phyloP scores from a whole-genome alignment of 164 flowering plant genomes.

The Stephania cephalantha region DNA sequence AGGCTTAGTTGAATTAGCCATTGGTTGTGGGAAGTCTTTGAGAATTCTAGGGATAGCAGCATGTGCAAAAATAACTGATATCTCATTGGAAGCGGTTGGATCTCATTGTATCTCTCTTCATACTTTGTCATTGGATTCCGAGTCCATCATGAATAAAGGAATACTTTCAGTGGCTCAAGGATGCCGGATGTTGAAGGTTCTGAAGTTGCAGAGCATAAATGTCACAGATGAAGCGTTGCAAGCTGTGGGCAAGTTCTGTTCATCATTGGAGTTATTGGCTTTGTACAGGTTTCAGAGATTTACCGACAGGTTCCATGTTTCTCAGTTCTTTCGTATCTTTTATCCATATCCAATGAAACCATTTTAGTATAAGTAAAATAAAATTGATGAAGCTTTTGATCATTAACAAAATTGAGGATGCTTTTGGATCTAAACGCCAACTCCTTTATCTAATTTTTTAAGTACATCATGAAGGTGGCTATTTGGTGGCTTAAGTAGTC shows the following conservation, averaged over 20 bases:
- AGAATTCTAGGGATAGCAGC: constrained; percentile 72
- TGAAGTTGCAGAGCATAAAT: constrained; percentile 75
- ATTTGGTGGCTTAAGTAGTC: no score
- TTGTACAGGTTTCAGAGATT: constrained; percentile 72
- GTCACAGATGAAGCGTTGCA: constrained; percentile 74
- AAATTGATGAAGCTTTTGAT: background rate
- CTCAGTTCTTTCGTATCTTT: background rate
- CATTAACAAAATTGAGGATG: no score
- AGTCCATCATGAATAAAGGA: constrained; percentile 59
- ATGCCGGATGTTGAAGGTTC: constrained; percentile 51
- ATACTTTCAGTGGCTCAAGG: constrained; percentile 70
- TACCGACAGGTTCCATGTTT: constrained; percentile 58
- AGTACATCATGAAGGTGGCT: no score
- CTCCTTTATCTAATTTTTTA: no score
- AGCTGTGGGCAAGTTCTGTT: constrained; percentile 58
- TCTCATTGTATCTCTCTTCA: constrained; percentile 61
- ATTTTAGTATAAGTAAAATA: no score
- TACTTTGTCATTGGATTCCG: constrained; percentile 72
- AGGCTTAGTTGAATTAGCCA: constrained; percentile 57
- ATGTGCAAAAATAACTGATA: constrained; percentile 79
- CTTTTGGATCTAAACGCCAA: no score
- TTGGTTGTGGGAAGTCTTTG: constrained; percentile 61
- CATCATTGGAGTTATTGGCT: constrained; percentile 62
- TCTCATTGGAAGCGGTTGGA: constrained; percentile 72
- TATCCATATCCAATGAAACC: no score